phyloP scores from a whole-genome alignment of 257 asterid species.

The Capsicum pubescens region DNA sequence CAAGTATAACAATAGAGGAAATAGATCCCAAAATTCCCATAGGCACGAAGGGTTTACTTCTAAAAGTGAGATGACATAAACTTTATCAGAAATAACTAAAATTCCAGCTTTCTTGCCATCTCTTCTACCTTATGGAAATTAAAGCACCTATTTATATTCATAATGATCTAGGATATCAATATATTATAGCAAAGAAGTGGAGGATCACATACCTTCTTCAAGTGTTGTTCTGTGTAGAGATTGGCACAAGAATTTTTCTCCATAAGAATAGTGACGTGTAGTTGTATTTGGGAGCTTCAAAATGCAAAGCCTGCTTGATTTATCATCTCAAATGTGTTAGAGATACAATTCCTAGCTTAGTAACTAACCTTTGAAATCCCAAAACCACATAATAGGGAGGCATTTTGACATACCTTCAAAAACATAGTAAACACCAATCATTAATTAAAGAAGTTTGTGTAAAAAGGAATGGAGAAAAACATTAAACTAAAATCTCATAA shows the following conservation, averaged over 20 bases:
- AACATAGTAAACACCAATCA: neutral
- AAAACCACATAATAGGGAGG: neutral
- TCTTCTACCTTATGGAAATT: constrained; percentile 57
- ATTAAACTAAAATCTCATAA: too few species aligned
- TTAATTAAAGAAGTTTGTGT: neutral
- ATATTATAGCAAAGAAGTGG: neutral
- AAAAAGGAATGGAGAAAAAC: too few species aligned
- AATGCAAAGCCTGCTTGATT: neutral
- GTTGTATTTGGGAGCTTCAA: neutral
- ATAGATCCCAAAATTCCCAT: constrained; percentile 60
- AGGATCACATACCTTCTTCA: constrained; percentile 51
- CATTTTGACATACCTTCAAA: neutral
- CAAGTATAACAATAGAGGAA: constrained; percentile 60
- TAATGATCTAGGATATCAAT: neutral
- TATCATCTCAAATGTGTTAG: neutral
- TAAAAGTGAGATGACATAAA: constrained; percentile 65
- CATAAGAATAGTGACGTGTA: neutral
- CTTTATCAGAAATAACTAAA: constrained; percentile 71
- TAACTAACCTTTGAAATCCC: neutral
- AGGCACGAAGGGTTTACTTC: constrained; percentile 53
- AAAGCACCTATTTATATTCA: neutral
- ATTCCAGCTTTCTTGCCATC: constrained; percentile 61
- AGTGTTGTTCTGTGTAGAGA: constrained; percentile 57
- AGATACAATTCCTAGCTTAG: neutral
- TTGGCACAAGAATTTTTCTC: constrained; percentile 67